Evolutionary conservation across 345 rosid genomes (phyloP).

Genomic region (Eucalyptus leucophloia): DNA sequence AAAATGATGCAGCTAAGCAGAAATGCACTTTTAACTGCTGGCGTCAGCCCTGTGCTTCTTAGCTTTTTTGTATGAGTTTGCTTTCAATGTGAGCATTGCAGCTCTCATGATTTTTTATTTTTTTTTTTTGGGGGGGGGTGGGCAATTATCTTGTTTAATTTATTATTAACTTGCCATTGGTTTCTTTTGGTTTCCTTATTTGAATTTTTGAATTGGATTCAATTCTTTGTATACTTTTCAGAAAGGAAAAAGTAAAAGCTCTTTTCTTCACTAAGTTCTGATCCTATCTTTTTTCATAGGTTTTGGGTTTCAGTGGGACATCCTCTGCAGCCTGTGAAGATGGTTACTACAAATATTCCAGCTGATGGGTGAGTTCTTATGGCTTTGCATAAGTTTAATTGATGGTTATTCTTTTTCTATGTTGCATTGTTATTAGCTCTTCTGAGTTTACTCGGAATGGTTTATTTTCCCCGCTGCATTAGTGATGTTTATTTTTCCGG

Average conservation of each 20-base stretch:
- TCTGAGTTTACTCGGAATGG: background rate
- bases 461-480: background rate
- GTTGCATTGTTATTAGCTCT: background rate
- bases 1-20: background rate
- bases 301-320: conserved; percentile 63
- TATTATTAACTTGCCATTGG: background rate
- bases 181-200: background rate
- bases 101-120: background rate
- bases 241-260: background rate
- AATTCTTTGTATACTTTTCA: background rate
- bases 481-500: background rate
- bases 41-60: background rate
- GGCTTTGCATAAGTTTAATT: background rate
- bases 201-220: background rate
- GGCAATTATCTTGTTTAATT: background rate
- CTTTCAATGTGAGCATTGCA: background rate
- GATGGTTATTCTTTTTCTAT: background rate
- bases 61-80: background rate
- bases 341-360: conserved; percentile 37
- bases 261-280: background rate
- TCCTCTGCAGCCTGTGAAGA: conserved; percentile 62
- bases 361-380: conserved; percentile 62
- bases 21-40: background rate
- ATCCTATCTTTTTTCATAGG: conserved; percentile 12
- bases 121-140: no score